Evolutionary conservation across 345 rosid species (phyloP).

Genomic region (Euclidium syriacum): DNA sequence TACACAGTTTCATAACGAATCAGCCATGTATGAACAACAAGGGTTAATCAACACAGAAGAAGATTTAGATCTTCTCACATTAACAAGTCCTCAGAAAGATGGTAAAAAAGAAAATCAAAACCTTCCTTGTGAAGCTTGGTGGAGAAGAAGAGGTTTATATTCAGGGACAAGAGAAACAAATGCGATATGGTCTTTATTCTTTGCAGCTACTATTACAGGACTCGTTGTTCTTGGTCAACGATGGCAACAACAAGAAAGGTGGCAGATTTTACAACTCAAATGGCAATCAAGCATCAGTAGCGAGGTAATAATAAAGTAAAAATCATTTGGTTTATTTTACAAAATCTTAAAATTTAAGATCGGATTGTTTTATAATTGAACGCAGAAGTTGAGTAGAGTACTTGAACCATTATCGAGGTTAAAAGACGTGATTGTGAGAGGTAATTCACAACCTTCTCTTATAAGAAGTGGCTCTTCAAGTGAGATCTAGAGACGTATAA

Average conservation of each 20-base stretch:
- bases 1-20: constrained; percentile 38
- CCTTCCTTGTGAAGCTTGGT: constrained; percentile 88
- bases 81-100: constrained; percentile 27
- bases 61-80: constrained; percentile 23
- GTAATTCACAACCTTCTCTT: constrained; percentile 59
- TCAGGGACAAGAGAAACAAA: constrained; percentile 79
- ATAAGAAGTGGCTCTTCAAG: constrained; percentile 49
- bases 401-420: constrained; percentile 67
- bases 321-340: neutral
- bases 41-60: constrained; percentile 28
- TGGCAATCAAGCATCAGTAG: constrained; percentile 63
- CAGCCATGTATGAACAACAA: constrained; percentile 38
- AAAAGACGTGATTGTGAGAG: constrained; percentile 70
- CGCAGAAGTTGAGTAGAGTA: constrained; percentile 64
- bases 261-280: constrained; percentile 79
- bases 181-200: constrained; percentile 80
- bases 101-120: neutral
- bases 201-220: constrained; percentile 94
- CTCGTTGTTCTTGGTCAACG: constrained; percentile 89
- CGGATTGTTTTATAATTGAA: no score
- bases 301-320: constrained; percentile 46
- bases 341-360: no score
- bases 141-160: constrained; percentile 83
- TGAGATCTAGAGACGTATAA: constrained; percentile 31
- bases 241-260: constrained; percentile 94